Conservation (phyloP, 2,329 filamentous ascomycete genomes). For the Sporothrix brunneoviolacea region DNA sequence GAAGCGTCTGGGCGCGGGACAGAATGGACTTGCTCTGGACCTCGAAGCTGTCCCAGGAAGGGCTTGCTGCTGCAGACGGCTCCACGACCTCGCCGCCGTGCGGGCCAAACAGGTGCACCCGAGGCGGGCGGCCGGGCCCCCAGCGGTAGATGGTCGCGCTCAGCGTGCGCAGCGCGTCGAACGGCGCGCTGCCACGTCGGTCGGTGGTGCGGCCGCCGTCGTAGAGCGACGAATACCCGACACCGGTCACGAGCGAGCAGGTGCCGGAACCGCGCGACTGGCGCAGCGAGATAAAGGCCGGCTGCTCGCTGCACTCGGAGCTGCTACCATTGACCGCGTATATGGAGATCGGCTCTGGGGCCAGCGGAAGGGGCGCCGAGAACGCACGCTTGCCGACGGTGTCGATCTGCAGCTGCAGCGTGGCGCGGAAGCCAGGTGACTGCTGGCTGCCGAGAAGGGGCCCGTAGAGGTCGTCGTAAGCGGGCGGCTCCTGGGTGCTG, state of each 20-base stretch:
- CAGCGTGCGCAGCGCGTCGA: constrained; percentile 28
- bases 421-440: constrained; percentile 18
- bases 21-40: constrained; percentile 32
- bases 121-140: constrained; percentile 46
- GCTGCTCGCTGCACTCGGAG: constrained; percentile 8
- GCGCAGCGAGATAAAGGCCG: constrained; percentile 45
- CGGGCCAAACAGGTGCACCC: constrained; percentile 30
- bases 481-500: constrained; percentile 14
- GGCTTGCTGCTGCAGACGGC: constrained; percentile 15
- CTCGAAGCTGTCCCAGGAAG: constrained; percentile 25
- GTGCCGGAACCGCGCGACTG: constrained; percentile 39
- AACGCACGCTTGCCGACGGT: constrained; percentile 37
- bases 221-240: constrained; percentile 20
- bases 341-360: constrained; percentile 35
- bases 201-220: background rate
- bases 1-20: constrained; percentile 41
- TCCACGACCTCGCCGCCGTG: no score
- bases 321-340: constrained; percentile 31
- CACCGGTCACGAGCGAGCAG: constrained; percentile 40
- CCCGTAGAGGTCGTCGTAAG: constrained; percentile 13
- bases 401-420: constrained; percentile 41
- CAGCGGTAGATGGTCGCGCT: constrained; percentile 50
- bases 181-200: background rate
- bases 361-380: constrained; percentile 34
- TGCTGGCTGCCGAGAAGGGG: constrained; percentile 14